Evolutionary conservation across 495 filamentous ascomycete species (phyloP).

Genomic region (Hypoxylon subgilvum): DNA sequence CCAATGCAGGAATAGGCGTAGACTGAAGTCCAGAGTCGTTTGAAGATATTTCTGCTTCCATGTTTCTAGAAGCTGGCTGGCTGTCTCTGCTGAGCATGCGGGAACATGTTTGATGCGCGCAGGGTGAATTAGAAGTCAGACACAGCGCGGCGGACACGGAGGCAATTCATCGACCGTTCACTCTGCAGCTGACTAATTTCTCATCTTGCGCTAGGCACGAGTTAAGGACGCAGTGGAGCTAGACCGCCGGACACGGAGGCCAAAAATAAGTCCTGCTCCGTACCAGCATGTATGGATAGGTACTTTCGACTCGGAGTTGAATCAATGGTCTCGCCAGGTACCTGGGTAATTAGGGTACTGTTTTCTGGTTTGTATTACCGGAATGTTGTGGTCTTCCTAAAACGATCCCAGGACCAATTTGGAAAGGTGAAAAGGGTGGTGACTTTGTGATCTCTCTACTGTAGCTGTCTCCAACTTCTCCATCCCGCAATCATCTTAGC

Average conservation of each 20-base stretch:
- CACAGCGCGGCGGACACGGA: slow-evolving; percentile 14
- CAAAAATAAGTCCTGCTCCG: slow-evolving; percentile 2
- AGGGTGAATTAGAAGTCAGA: slow-evolving; percentile 3
- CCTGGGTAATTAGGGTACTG: too few species aligned
- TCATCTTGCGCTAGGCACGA: background rate
- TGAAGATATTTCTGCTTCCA: slow-evolving; percentile 1
- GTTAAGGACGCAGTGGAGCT: background rate
- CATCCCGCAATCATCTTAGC: background rate
- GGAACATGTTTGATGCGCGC: too few species aligned
- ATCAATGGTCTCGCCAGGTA: too few species aligned
- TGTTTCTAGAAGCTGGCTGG: background rate
- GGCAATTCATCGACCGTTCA: background rate
- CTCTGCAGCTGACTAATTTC: background rate
- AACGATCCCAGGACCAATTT: too few species aligned
- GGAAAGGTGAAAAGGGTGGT: background rate
- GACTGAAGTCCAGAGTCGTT: slow-evolving; percentile 1
- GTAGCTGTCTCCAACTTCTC: background rate
- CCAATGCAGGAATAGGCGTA: slow-evolving; percentile 1
- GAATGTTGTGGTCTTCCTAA: too few species aligned
- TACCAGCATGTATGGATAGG: too few species aligned
- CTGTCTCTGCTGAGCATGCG: background rate
- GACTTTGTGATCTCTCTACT: background rate
- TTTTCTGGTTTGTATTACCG: too few species aligned
- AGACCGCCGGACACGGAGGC: slow-evolving; percentile 10
- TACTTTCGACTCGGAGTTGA: slow-evolving; percentile 1